Base-by-base conservation (phyloP, 2,329 filamentous ascomycete genomes). In the Fusarium sp. region DNA sequence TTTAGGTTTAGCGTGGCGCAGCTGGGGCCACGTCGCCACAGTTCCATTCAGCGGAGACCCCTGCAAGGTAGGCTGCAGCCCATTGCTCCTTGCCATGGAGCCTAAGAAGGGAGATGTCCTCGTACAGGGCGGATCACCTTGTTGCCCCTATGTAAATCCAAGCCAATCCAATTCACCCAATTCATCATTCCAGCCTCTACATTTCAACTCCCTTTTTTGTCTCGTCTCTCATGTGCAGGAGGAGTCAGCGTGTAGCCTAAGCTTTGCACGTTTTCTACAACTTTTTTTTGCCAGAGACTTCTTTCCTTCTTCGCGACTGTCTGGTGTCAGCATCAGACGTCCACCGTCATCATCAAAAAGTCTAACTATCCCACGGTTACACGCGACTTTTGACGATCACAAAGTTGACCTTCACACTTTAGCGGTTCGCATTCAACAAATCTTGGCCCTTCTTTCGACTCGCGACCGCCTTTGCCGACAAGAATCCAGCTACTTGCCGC, bases 1-100 rank as follows among this genome's bases (percentile, higher is more conserved):
- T 39, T 25, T 13, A 8, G 57, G 61, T 19, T 65, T 65, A 64
- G 61, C 42, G 56, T 34, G 10, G 6, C 26, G 24, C 50, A 34
- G 61, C 57, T 67, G 48, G 53, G 55, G 58, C 65, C 65, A 68
- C 64, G 65, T 60, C 58, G 65, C 61, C 53, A 65, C 58, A 52
- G 41, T 34, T 39, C 29, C 36, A 19, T 26, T 32, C 38, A 58
- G 53, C 41, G 29, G 39, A 49, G 13, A 67, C 41, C 59, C 63
- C 39, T 67, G 63, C 62, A 64, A 29, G 19, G 19, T 19, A 19
- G 26, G 9, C 28, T 51, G 38, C 47, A 34, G 31, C 38, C 45
- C 40, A 31, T 53, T 25, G 42, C 48, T 32, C 29, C 42, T 40
- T 13, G 19, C 19, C 19, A 19, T 19, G 19, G 19, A 19, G 19